Conservation (phyloP, 306 rosid genomes). For the Pyrus communis region DNA sequence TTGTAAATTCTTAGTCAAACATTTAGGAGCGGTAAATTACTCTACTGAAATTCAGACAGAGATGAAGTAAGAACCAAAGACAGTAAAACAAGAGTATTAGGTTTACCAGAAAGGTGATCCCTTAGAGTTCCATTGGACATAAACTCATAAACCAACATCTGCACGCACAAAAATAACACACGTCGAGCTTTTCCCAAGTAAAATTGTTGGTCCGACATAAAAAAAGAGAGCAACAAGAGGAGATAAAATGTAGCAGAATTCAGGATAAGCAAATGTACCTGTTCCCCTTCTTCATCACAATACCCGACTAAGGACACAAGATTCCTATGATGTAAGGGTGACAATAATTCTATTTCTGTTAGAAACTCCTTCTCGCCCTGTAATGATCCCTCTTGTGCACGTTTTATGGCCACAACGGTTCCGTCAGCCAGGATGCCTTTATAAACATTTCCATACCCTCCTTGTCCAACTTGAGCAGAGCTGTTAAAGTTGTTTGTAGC, state of each 20-base stretch:
- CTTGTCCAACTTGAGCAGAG: constrained; percentile 64
- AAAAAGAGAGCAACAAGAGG: neutral
- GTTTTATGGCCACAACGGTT: constrained; percentile 69
- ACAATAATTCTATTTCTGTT: constrained; percentile 70
- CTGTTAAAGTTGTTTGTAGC: constrained; percentile 62
- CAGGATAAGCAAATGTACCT: constrained; percentile 30
- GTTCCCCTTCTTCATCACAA: constrained; percentile 76
- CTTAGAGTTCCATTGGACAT: constrained; percentile 86
- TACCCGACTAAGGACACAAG: constrained; percentile 77
- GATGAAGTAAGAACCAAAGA: neutral
- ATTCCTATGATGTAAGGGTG: constrained; percentile 80
- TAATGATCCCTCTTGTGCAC: constrained; percentile 72
- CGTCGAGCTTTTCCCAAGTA: constrained; percentile 9
- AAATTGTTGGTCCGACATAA: neutral
- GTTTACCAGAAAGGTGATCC: constrained; percentile 86
- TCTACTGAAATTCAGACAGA: neutral
- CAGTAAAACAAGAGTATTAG: constrained; percentile 4
- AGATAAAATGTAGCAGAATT: neutral
- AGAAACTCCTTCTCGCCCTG: constrained; percentile 89
- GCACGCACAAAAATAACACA: constrained; percentile 32
- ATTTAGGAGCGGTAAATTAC: neutral
- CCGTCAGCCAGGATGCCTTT: constrained; percentile 58
- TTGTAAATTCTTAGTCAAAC: neutral
- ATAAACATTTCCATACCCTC: constrained; percentile 84
- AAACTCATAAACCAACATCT: constrained; percentile 93